Conservation (phyloP, 2,329 filamentous ascomycete genomes). For the Penicillium oxalicum region DNA sequence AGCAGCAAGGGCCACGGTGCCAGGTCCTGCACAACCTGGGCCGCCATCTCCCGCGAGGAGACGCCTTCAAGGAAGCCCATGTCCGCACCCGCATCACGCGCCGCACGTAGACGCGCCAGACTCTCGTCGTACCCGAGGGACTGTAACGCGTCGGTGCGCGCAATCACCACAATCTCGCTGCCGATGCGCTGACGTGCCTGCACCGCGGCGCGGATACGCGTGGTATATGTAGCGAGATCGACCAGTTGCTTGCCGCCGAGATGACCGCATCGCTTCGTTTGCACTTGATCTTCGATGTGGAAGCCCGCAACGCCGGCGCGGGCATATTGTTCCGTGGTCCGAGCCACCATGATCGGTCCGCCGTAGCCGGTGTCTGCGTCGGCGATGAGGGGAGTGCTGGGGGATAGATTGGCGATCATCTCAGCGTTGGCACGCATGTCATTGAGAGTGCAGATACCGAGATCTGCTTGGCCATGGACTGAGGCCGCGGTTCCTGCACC, state of each 20-base stretch:
- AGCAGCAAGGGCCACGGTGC: slow-evolving; percentile 37
- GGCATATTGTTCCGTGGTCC: slow-evolving; percentile 47
- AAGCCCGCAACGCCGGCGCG: slow-evolving; percentile 51
- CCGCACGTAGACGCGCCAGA: slow-evolving; percentile 34
- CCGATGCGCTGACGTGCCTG: slow-evolving; percentile 28
- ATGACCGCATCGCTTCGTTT: slow-evolving; percentile 40
- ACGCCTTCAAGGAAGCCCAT: slow-evolving; percentile 41
- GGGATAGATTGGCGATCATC: slow-evolving; percentile 49
- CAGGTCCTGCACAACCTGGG: slow-evolving; percentile 31
- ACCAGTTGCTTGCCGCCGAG: slow-evolving; percentile 38
- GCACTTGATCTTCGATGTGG: slow-evolving; percentile 54
- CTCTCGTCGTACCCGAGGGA: slow-evolving; percentile 38
- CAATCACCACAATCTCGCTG: slow-evolving; percentile 42
- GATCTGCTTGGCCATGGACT: slow-evolving; percentile 45
- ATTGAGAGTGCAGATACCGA: slow-evolving; percentile 47
- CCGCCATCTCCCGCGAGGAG: slow-evolving; percentile 34
- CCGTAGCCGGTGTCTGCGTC: slow-evolving; percentile 53
- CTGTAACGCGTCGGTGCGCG: slow-evolving; percentile 38
- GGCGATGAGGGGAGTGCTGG: slow-evolving; percentile 47
- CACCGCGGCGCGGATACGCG: slow-evolving; percentile 35
- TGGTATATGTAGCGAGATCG: slow-evolving; percentile 28
- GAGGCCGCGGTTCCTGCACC: slow-evolving; percentile 48
- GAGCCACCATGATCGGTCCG: slow-evolving; percentile 45
- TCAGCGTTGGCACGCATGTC: slow-evolving; percentile 51
- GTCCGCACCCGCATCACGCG: slow-evolving; percentile 38